Evolutionary conservation across 2,329 filamentous ascomycete genomes (phyloP).

Genomic region (Penicillium corylophilum): DNA sequence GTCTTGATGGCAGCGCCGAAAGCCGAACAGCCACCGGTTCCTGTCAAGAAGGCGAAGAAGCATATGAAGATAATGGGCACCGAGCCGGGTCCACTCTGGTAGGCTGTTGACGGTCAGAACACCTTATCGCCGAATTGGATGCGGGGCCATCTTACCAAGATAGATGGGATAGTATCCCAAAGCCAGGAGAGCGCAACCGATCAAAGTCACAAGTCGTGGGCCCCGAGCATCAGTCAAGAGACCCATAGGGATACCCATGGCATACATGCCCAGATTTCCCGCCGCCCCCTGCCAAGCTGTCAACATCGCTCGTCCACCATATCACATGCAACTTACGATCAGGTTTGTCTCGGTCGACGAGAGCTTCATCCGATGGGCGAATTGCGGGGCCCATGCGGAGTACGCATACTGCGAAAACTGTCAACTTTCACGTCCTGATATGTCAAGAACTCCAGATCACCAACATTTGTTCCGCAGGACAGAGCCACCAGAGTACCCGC

Average conservation of each 20-base stretch:
- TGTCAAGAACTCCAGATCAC: slow-evolving; percentile 10
- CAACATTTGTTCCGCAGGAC: slow-evolving; percentile 88
- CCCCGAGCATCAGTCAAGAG: slow-evolving; percentile 82
- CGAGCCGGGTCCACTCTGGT: slow-evolving; percentile 63
- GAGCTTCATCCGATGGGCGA: slow-evolving; percentile 79
- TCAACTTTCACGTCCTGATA: slow-evolving; percentile 12
- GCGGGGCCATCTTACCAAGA: slow-evolving; percentile 40
- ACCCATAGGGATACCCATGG: slow-evolving; percentile 82
- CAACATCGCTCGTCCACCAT: slow-evolving; percentile 18
- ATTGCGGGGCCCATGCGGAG: slow-evolving; percentile 95
- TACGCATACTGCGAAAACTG: slow-evolving; percentile 76
- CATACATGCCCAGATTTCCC: slow-evolving; percentile 81
- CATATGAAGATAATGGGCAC: slow-evolving; percentile 63
- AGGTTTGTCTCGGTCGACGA: slow-evolving; percentile 92
- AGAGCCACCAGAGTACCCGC: slow-evolving; percentile 82
- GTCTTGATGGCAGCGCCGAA: slow-evolving; percentile 85
- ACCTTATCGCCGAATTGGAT: neutral
- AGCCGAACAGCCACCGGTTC: slow-evolving; percentile 85
- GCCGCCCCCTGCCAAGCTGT: slow-evolving; percentile 51
- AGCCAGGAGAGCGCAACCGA: slow-evolving; percentile 70
- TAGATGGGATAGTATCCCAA: slow-evolving; percentile 85
- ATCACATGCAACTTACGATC: slow-evolving; percentile 60
- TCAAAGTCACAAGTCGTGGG: slow-evolving; percentile 72
- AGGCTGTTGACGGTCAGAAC: slow-evolving; percentile 53
- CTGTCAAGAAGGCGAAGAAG: slow-evolving; percentile 81